These are phyloP conservation scores for Colletotrichum godetiae DNA, from an alignment of 2,329 filamentous ascomycete species.

Conservation along the genomic window DNA sequence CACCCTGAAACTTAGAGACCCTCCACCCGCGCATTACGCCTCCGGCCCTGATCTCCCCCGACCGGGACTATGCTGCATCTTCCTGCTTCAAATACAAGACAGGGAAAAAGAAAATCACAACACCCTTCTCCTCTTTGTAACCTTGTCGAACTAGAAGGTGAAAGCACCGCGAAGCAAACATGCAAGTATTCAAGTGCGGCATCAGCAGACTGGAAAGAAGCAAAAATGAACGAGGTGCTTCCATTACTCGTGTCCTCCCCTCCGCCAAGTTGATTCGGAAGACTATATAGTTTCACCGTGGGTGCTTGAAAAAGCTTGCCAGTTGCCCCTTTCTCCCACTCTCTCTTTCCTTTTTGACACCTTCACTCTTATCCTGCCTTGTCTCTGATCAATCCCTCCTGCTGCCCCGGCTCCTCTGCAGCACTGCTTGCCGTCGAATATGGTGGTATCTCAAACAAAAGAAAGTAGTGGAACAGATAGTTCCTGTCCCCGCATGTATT, in stretches of 20 bases:
- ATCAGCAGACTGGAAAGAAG: background rate
- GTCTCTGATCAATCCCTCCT: background rate
- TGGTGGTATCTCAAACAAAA: constrained; percentile 13
- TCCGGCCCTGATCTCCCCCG: background rate
- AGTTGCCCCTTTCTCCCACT: background rate
- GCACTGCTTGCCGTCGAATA: background rate
- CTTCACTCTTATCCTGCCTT: too few species aligned
- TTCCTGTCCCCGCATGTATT: background rate
- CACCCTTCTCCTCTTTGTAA: background rate
- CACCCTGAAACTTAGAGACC: background rate
- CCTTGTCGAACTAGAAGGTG: too few species aligned
- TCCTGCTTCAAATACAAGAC: background rate
- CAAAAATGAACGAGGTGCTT: background rate
- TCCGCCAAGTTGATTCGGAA: background rate
- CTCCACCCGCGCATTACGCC: background rate
- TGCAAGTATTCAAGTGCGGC: background rate
- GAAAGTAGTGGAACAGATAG: background rate
- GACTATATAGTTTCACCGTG: background rate
- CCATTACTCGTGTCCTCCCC: background rate
- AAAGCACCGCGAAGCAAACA: too few species aligned
- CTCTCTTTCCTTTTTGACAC: too few species aligned
- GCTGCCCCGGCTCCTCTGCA: too few species aligned
- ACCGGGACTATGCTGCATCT: background rate
- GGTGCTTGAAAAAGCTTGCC: background rate
- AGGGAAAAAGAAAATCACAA: background rate